phyloP scores from a whole-genome alignment of 805 yeast genomes.

The Starmerella stellata region DNA sequence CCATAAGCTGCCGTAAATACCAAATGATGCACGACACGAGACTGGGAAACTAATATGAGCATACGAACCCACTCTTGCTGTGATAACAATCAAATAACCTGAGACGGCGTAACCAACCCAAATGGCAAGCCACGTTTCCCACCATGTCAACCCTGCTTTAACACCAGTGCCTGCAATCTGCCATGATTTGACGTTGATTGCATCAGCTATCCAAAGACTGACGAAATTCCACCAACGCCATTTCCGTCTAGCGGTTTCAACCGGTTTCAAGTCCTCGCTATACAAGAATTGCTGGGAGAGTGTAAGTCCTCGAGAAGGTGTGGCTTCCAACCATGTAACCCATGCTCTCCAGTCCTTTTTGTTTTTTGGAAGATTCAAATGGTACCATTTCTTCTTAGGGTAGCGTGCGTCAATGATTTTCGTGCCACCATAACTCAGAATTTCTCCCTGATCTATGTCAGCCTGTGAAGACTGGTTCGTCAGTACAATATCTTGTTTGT shows the following conservation, averaged over 20 bases:
- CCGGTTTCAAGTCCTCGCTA: constrained; percentile 47
- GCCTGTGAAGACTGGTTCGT: background rate
- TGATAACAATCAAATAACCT: constrained; percentile 48
- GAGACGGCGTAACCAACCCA: constrained; percentile 67
- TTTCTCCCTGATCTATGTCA: background rate
- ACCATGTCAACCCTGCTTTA: constrained; percentile 62
- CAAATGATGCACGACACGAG: constrained; percentile 63
- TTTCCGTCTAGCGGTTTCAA: constrained; percentile 38
- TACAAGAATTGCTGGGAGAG: constrained; percentile 45
- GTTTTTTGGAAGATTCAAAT: constrained; percentile 5
- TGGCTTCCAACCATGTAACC: constrained; percentile 17
- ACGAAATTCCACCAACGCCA: constrained; percentile 76
- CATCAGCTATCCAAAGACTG: constrained; percentile 74
- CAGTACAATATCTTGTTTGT: background rate
- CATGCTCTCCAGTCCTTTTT: constrained; percentile 8
- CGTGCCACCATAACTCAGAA: background rate
- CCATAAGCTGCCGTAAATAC: constrained; percentile 74
- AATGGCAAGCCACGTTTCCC: constrained; percentile 79
- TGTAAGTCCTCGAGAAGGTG: constrained; percentile 28
- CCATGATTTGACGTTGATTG: constrained; percentile 80
- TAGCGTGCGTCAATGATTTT: background rate
- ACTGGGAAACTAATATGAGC: constrained; percentile 79
- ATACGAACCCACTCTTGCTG: constrained; percentile 61
- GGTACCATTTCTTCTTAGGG: background rate
- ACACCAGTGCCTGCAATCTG: constrained; percentile 80